Evolutionary conservation across 2,329 filamentous ascomycete species (phyloP).

Genomic region (Xylariaceae sp.): DNA sequence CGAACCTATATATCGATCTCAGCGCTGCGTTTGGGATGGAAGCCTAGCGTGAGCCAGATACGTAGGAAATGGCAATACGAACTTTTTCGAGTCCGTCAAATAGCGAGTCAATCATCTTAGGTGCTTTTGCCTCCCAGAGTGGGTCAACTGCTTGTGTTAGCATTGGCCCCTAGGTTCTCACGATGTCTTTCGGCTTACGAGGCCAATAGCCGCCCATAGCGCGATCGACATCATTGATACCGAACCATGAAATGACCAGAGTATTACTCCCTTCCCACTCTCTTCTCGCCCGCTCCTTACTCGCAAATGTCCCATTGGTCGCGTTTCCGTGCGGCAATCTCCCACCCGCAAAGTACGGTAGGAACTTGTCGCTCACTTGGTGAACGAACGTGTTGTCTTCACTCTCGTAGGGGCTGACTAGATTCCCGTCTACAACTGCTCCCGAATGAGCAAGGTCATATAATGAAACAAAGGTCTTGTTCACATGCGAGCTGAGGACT

Average conservation of each 20-base stretch:
- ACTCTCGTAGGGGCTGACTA: conserved; percentile 19
- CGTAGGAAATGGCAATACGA: background rate
- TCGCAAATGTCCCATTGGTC: background rate
- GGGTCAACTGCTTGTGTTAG: conserved; percentile 11
- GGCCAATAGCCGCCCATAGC: conserved; percentile 26
- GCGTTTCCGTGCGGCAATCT: conserved; percentile 6
- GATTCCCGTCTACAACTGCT: conserved; percentile 20
- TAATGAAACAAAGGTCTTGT: conserved; percentile 15
- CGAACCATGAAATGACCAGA: conserved; percentile 21
- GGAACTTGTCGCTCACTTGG: conserved; percentile 22
- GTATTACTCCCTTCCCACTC: conserved; percentile 16
- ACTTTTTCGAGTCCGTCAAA: conserved; percentile 18
- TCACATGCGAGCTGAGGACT: conserved; percentile 19
- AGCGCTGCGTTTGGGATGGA: background rate
- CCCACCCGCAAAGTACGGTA: conserved; percentile 21
- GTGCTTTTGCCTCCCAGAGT: conserved; percentile 18
- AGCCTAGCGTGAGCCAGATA: too few species aligned
- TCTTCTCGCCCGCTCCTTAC: background rate
- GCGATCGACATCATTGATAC: conserved; percentile 25
- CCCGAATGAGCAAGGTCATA: conserved; percentile 24
- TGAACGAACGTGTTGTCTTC: conserved; percentile 25
- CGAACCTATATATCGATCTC: conserved; percentile 5
- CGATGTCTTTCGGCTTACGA: conserved; percentile 1
- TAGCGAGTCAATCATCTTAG: conserved; percentile 17
- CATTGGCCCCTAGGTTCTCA: background rate